Conservation (phyloP, 2,329 filamentous ascomycete genomes). For the Aspergillus terreus region DNA sequence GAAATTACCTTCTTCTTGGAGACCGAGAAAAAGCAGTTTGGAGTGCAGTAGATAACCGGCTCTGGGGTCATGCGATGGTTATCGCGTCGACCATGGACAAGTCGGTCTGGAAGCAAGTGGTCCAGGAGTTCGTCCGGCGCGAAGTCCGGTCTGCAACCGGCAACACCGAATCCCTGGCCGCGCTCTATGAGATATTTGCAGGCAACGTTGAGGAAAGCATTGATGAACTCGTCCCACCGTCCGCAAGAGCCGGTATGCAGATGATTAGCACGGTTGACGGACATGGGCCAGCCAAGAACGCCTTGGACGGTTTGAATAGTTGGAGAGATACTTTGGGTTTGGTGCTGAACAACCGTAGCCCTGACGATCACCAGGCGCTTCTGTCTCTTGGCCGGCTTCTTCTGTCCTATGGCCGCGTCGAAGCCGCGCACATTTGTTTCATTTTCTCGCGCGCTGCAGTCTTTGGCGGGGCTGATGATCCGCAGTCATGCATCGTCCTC, state of each 20-base stretch:
- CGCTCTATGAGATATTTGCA: constrained; percentile 88
- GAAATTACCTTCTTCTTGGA: constrained; percentile 69
- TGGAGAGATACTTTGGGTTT: constrained; percentile 89
- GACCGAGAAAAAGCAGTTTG: constrained; percentile 89
- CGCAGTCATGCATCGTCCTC: constrained; percentile 72
- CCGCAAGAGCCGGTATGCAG: constrained; percentile 86
- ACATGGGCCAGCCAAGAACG: constrained; percentile 62
- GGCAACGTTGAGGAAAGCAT: constrained; percentile 93
- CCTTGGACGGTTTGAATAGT: constrained; percentile 79
- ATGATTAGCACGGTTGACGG: constrained; percentile 72
- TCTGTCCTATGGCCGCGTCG: constrained; percentile 77
- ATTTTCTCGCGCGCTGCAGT: constrained; percentile 74
- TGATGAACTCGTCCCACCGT: constrained; percentile 89
- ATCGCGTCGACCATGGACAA: constrained; percentile 75
- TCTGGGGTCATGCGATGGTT: constrained; percentile 96
- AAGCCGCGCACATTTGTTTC: constrained; percentile 92
- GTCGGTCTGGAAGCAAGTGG: constrained; percentile 81
- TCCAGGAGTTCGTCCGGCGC: constrained; percentile 91
- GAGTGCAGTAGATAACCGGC: constrained; percentile 84
- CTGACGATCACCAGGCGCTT: constrained; percentile 72
- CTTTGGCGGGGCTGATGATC: constrained; percentile 81
- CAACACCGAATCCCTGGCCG: constrained; percentile 82
- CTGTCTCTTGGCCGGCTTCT: constrained; percentile 77
- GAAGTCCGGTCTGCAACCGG: constrained; percentile 81
- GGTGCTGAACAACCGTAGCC: constrained; percentile 81